Evolutionary conservation across 768 basidiomycete species (phyloP).

Genomic region (Daedalea quercina): DNA sequence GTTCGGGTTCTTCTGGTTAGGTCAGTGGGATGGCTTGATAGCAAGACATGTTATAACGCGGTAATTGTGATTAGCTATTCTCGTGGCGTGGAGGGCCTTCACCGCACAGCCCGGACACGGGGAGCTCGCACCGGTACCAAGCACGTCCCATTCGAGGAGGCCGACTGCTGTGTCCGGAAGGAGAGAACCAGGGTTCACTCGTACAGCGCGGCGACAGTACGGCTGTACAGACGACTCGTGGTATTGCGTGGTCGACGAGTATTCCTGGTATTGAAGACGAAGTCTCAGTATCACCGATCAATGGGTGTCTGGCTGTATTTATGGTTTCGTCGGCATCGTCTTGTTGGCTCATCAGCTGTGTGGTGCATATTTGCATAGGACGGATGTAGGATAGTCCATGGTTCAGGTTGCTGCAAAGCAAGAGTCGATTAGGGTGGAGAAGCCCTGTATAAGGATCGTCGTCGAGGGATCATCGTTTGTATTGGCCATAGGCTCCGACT

Average conservation of each 20-base stretch:
- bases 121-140: slow-evolving; percentile 12
- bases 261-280: slow-evolving; percentile 34
- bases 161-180: slow-evolving; percentile 7
- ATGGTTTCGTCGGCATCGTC: no score
- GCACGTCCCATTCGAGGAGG: slow-evolving; percentile 11
- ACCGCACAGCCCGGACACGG: slow-evolving; percentile 7
- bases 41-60: not conserved
- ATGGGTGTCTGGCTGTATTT: no score
- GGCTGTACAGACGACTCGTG: slow-evolving; percentile 54
- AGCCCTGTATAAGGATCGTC: no score
- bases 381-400: no score
- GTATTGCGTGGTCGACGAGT: slow-evolving; percentile 71
- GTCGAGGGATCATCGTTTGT: no score
- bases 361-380: no score
- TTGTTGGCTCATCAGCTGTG: no score
- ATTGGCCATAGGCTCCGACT: no score
- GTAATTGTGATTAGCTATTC: slow-evolving; percentile 25
- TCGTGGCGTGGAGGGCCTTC: slow-evolving; percentile 36
- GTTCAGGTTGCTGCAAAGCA: no score
- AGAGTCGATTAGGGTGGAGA: no score
- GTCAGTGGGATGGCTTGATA: slow-evolving; percentile 32
- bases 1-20: slow-evolving; percentile 71
- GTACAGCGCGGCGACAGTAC: slow-evolving; percentile 32
- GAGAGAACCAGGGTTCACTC: slow-evolving; percentile 17
- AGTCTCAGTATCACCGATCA: no score